These are phyloP conservation scores for Castanospermum australe DNA, from an alignment of 306 rosid genomes.

Conservation along the genomic window DNA sequence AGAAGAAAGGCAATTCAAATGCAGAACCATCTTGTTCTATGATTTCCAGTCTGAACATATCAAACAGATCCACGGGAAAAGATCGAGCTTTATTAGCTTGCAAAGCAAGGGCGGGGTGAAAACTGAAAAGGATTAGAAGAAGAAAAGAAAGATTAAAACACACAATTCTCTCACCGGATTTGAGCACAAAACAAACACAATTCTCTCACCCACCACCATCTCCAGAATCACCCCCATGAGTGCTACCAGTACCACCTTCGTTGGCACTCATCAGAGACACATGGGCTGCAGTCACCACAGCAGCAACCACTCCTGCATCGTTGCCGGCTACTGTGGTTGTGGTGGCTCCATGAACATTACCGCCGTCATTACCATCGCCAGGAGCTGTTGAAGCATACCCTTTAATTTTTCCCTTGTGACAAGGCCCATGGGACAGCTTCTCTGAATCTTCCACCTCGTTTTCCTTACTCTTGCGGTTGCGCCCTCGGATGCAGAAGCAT, in stretches of 20 bases:
- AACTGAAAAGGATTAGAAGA: too few species aligned
- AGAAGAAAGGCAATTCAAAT: background rate
- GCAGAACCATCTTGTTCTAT: background rate
- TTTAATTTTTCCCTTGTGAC: slow-evolving; percentile 23
- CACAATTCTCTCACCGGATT: too few species aligned
- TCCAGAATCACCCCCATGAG: slow-evolving; percentile 39
- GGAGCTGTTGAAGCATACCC: slow-evolving; percentile 18
- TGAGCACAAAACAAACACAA: too few species aligned
- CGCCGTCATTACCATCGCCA: slow-evolving; percentile 19
- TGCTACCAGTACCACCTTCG: slow-evolving; percentile 35
- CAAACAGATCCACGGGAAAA: background rate
- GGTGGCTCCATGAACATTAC: slow-evolving; percentile 20
- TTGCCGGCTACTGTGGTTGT: background rate
- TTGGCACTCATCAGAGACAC: slow-evolving; percentile 18
- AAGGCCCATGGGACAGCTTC: slow-evolving; percentile 34
- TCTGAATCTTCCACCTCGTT: slow-evolving; percentile 28
- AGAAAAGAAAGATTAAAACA: background rate
- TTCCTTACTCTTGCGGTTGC: slow-evolving; percentile 32
- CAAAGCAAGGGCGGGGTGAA: background rate
- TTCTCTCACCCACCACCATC: slow-evolving; percentile 25
- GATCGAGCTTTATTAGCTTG: background rate
- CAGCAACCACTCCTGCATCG: slow-evolving; percentile 36
- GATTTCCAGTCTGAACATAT: background rate
- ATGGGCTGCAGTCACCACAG: slow-evolving; percentile 26
- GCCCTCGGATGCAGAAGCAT: slow-evolving; percentile 55